phyloP scores from a whole-genome alignment of 2,329 filamentous ascomycete species.

The Cryphonectria radicalis region DNA sequence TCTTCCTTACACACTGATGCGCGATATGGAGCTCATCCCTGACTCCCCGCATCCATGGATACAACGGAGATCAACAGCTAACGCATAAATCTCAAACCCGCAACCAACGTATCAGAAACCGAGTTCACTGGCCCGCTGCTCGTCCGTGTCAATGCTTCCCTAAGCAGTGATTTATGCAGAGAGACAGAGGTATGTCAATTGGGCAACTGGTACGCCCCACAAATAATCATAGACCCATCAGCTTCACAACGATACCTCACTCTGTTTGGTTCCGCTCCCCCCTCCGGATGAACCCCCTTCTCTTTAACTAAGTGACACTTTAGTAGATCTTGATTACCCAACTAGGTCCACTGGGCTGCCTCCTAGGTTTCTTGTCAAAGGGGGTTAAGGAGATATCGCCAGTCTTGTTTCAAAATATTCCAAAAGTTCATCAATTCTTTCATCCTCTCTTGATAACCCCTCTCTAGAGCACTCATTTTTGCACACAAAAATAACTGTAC shows the following conservation, averaged over 20 bases:
- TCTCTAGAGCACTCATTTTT: background rate
- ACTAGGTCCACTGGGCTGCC: background rate
- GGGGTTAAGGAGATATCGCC: background rate
- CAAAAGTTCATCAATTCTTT: background rate
- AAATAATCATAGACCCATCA: background rate
- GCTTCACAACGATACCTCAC: background rate
- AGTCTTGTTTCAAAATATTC: background rate
- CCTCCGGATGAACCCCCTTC: conserved; percentile 4
- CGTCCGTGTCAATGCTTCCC: conserved; percentile 17
- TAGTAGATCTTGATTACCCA: background rate
- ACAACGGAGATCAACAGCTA: conserved; percentile 6
- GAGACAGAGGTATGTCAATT: background rate
- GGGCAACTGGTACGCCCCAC: background rate
- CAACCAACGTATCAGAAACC: conserved; percentile 11
- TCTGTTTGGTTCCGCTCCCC: background rate
- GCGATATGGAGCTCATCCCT: conserved; percentile 24
- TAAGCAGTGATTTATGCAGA: background rate
- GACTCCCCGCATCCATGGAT: background rate
- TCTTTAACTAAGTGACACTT: background rate
- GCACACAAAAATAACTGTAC: background rate
- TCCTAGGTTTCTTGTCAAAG: background rate
- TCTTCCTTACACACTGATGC: conserved; percentile 1
- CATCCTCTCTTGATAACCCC: background rate
- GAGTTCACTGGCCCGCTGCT: conserved; percentile 7
- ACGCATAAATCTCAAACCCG: conserved; percentile 19